phyloP scores from a whole-genome alignment of 345 rosid genomes.

The Dimocarpus longan region DNA sequence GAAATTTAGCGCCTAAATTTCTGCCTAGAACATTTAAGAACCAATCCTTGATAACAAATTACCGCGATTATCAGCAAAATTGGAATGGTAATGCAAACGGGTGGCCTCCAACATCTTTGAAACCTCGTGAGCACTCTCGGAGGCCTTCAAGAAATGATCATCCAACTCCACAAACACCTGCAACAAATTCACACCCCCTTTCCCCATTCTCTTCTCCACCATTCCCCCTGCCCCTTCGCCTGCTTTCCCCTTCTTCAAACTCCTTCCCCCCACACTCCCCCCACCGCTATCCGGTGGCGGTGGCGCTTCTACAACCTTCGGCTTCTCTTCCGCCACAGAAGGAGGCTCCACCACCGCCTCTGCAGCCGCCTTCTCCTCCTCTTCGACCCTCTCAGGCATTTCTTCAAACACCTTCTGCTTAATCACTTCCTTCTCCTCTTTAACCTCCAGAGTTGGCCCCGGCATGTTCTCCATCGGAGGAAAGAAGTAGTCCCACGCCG shows the following conservation, averaged over 20 bases:
- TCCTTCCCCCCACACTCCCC: slow-evolving; percentile 33
- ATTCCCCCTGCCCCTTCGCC: slow-evolving; percentile 32
- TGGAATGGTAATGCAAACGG: slow-evolving; percentile 95
- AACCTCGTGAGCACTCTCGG: slow-evolving; percentile 89
- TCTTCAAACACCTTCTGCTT: slow-evolving; percentile 41
- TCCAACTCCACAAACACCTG: slow-evolving; percentile 69
- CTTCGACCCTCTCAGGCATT: slow-evolving; percentile 34
- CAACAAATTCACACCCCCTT: slow-evolving; percentile 41
- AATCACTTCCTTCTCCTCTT: slow-evolving; percentile 31
- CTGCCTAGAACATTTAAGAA: background rate
- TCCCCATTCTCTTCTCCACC: slow-evolving; percentile 45
- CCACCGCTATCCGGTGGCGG: slow-evolving; percentile 6
- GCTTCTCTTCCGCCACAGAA: slow-evolving; percentile 11
- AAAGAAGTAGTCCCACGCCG: slow-evolving; percentile 49
- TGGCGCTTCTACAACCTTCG: slow-evolving; percentile 19
- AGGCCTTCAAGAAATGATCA: slow-evolving; percentile 88
- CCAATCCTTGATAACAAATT: slow-evolving; percentile 8
- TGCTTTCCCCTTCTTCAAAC: slow-evolving; percentile 41
- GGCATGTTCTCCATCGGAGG: slow-evolving; percentile 49
- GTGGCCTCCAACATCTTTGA: slow-evolving; percentile 97
- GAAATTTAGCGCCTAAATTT: background rate
- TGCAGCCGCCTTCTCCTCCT: slow-evolving; percentile 17
- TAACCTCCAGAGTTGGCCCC: slow-evolving; percentile 60
- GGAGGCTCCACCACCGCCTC: background rate
- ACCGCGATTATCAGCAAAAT: slow-evolving; percentile 96